These are phyloP conservation scores for Nicotiana obtusifolia DNA, from an alignment of 257 asterid genomes.

Conservation along the genomic window DNA sequence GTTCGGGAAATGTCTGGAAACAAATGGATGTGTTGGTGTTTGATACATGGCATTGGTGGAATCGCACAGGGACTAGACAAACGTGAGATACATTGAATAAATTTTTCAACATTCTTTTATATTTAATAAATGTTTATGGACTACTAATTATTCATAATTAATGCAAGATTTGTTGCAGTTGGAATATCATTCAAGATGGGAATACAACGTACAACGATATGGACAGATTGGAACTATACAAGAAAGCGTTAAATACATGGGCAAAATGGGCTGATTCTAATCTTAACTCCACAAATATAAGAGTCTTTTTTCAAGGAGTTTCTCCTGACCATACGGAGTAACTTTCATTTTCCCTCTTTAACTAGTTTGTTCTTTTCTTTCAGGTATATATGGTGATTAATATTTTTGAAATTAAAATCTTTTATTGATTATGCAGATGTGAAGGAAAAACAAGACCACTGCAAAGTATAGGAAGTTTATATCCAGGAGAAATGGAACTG, in stretches of 20 bases:
- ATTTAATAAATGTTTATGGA: background rate
- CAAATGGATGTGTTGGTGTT: conserved; percentile 29
- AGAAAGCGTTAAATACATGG: conserved; percentile 47
- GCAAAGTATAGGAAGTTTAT: background rate
- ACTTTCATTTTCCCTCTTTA: background rate
- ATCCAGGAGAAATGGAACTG: conserved; percentile 14
- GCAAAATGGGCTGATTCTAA: conserved; percentile 47
- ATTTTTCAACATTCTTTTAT: background rate
- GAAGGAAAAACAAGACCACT: conserved; percentile 8
- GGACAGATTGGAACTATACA: conserved; percentile 40
- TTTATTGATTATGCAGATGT: background rate
- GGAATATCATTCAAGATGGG: conserved; percentile 50
- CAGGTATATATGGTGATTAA: too few relatives aligned
- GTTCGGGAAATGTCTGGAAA: conserved; percentile 26
- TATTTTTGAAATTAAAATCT: background rate
- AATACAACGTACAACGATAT: conserved; percentile 30
- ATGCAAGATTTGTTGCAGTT: conserved; percentile 21
- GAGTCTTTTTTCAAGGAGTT: conserved; percentile 51
- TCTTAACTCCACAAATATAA: conserved; percentile 27
- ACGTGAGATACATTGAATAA: conserved; percentile 25
- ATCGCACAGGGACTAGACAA: conserved; percentile 40
- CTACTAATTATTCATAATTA: background rate
- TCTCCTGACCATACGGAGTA: conserved; percentile 57
- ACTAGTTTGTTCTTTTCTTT: background rate
- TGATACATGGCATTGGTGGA: conserved; percentile 63